Evolutionary conservation across 139 green algal genomes (phyloP).

Genomic region (Trebouxia sp.): DNA sequence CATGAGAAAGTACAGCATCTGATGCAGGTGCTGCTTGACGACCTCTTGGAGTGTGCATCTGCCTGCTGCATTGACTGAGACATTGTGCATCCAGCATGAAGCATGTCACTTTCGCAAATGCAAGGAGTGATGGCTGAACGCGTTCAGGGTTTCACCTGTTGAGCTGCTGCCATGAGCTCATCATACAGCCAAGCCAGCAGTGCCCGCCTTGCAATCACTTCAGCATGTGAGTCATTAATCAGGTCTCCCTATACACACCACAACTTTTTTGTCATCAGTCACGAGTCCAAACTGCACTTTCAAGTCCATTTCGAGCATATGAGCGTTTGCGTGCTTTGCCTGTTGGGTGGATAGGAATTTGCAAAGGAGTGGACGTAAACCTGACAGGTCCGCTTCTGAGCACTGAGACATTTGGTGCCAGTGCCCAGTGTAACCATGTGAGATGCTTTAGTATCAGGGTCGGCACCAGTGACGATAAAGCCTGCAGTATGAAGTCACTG

Average conservation of each 20-base stretch:
- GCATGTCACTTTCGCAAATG: too few relatives aligned
- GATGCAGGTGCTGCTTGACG: too few relatives aligned
- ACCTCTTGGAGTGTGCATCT: too few relatives aligned
- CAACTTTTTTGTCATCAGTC: not conserved
- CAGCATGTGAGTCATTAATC: conserved; percentile 82
- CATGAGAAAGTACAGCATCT: too few relatives aligned
- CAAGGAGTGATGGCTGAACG: too few relatives aligned
- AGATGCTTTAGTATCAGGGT: too few relatives aligned
- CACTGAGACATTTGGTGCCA: conserved; percentile 82
- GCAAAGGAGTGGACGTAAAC: not conserved
- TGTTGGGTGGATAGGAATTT: too few relatives aligned
- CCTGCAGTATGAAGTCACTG: not conserved
- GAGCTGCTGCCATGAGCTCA: conserved; percentile 40
- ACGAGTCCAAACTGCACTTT: not conserved
- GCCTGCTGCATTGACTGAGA: too few relatives aligned
- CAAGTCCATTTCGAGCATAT: not conserved
- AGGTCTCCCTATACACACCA: conserved; percentile 36
- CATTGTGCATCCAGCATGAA: too few relatives aligned
- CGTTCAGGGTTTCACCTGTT: not conserved
- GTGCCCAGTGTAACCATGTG: conserved; percentile 71
- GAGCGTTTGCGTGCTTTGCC: not conserved
- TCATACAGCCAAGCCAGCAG: conserved; percentile 70
- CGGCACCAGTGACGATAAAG: not conserved
- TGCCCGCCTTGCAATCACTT: conserved; percentile 68
- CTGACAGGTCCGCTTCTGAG: conserved; percentile 18